Percentiles rank a stretch among this genome's conserved stretches.
Evolutionary conservation across 1,284 basidiomycete species (phyloP).

Genomic region (Ustilago trichophora): DNA sequence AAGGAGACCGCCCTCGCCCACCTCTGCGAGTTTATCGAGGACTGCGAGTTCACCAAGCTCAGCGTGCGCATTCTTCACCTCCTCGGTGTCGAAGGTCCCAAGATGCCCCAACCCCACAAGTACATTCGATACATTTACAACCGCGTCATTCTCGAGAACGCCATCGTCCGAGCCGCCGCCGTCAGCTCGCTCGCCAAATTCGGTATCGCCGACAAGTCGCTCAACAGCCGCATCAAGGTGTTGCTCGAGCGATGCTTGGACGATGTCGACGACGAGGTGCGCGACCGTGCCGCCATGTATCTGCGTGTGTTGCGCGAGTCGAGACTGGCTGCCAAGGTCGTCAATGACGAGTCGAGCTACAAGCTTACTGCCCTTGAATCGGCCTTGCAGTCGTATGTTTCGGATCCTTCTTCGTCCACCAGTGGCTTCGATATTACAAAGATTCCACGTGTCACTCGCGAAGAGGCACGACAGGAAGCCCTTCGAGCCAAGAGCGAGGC

Average conservation of each 20-base stretch:
- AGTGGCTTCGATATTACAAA: conserved; percentile 57
- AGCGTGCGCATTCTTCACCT: conserved; percentile 95
- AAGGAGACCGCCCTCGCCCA: conserved; percentile 90
- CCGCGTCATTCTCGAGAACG: conserved; percentile 97
- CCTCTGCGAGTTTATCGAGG: conserved; percentile 99
- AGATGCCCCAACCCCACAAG: conserved; percentile 92
- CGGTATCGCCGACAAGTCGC: conserved; percentile 80
- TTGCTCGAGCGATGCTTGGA: conserved; percentile 80
- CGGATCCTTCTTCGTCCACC: conserved; percentile 45
- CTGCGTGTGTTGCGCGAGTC: conserved; percentile 78
- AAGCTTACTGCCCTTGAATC: conserved; percentile 61
- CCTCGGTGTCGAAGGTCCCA: conserved; percentile 94
- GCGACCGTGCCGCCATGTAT: conserved; percentile 95
- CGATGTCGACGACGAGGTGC: conserved; percentile 98
- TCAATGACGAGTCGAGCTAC: conserved; percentile 80
- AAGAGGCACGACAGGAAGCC: conserved; percentile 57
- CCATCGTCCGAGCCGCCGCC: conserved; percentile 95
- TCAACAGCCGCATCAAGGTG: conserved; percentile 87
- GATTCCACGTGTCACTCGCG: conserved; percentile 56
- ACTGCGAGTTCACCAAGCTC: conserved; percentile 99
- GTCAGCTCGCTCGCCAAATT: conserved; percentile 96
- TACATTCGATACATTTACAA: conserved; percentile 99
- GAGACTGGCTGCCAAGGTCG: conserved; percentile 81
- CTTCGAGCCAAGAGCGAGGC: conserved; percentile 60
- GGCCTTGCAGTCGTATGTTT: conserved; percentile 55